Conservation (phyloP, 2,329 filamentous ascomycete species). For the Aspergillus sp. region DNA sequence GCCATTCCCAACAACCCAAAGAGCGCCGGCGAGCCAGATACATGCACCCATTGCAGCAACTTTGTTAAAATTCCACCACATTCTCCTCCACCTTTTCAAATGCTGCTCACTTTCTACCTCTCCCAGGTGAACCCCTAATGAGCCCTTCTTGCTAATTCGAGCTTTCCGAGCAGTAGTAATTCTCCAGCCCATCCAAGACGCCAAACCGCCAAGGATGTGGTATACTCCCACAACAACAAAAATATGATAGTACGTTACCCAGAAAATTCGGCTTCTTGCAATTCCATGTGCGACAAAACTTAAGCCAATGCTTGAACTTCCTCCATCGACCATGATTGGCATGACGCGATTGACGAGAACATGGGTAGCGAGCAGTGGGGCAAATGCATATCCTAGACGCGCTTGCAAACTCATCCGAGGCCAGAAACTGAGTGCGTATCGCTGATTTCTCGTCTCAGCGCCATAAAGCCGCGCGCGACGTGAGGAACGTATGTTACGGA, state of each 20-base stretch:
- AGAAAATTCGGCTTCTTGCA: constrained; percentile 64
- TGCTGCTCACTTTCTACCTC: constrained; percentile 53
- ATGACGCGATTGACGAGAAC: constrained; percentile 72
- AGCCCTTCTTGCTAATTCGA: constrained; percentile 27
- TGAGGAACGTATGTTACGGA: constrained; percentile 72
- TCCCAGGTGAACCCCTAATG: constrained; percentile 33
- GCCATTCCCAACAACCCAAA: constrained; percentile 73
- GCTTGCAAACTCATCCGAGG: constrained; percentile 70
- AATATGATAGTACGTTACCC: constrained; percentile 68
- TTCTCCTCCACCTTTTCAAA: constrained; percentile 57
- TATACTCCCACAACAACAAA: constrained; percentile 68
- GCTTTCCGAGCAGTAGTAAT: constrained; percentile 36
- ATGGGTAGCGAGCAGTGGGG: constrained; percentile 68
- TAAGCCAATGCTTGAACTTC: constrained; percentile 81
- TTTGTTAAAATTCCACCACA: constrained; percentile 71
- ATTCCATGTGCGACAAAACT: constrained; percentile 86
- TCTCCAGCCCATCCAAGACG: constrained; percentile 71
- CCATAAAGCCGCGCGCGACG: constrained; percentile 75
- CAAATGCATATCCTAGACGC: constrained; percentile 69
- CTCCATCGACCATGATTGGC: constrained; percentile 75
- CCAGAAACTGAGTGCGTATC: constrained; percentile 56
- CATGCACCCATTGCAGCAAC: constrained; percentile 57
- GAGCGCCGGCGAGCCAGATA: constrained; percentile 78
- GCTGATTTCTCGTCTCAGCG: constrained; percentile 58
- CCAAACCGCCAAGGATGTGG: constrained; percentile 81